phyloP scores from a whole-genome alignment of 805 yeast genomes.

The Schwanniomyces yamadae region DNA sequence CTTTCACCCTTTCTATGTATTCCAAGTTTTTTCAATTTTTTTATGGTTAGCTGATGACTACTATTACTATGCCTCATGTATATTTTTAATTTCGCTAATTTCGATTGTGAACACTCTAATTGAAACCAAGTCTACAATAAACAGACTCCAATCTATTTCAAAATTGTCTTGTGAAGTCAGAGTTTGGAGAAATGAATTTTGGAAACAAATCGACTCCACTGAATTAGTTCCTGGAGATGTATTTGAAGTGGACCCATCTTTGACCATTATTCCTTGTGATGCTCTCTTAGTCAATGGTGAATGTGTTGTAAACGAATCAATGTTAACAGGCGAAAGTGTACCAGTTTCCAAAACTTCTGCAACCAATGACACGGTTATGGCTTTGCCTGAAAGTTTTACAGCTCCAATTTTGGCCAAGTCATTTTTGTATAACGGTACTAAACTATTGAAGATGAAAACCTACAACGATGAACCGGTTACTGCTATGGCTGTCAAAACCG shows the following conservation, averaged over 20 bases:
- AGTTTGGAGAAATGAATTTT: conserved; percentile 88
- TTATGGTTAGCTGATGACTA: conserved; percentile 93
- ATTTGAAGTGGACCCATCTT: conserved; percentile 85
- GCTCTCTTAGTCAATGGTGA: conserved; percentile 86
- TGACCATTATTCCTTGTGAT: conserved; percentile 81
- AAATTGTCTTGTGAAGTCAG: conserved; percentile 76
- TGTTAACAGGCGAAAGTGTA: conserved; percentile 97
- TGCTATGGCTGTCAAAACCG: conserved; percentile 86
- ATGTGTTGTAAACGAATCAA: conserved; percentile 94
- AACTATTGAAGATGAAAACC: conserved; percentile 76
- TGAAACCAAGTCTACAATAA: conserved; percentile 80
- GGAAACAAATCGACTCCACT: conserved; percentile 75
- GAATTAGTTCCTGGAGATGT: conserved; percentile 96
- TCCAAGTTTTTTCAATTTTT: conserved; percentile 88
- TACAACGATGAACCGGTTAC: conserved; percentile 74
- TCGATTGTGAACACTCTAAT: conserved; percentile 77
- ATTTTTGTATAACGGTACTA: conserved; percentile 85
- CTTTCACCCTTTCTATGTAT: conserved; percentile 91
- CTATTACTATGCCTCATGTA: conserved; percentile 91
- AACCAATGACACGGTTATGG: conserved; percentile 55
- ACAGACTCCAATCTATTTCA: conserved; percentile 71
- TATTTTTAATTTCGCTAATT: conserved; percentile 77
- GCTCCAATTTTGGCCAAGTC: conserved; percentile 70
- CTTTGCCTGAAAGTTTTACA: conserved; percentile 59
- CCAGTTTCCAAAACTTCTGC: conserved; percentile 86